Evolutionary conservation across 2,329 filamentous ascomycete species (phyloP).

Genomic region (Fusarium pseudograminearum): DNA sequence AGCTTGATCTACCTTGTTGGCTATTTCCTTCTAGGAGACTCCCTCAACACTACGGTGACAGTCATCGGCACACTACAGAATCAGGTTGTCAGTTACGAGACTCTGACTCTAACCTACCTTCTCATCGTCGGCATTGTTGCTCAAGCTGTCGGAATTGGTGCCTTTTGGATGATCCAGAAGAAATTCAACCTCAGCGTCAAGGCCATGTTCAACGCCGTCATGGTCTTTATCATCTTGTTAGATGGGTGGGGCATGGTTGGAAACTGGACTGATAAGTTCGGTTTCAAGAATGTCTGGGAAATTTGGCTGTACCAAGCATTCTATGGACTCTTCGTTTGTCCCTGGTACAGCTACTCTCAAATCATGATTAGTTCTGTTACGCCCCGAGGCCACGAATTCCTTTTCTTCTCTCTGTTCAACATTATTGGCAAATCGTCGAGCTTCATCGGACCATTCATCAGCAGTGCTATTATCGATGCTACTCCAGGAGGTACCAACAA

Average conservation of each 20-base stretch:
- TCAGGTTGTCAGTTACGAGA: conserved; percentile 72
- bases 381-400: conserved; percentile 74
- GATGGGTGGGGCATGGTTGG: conserved; percentile 63
- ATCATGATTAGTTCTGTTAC: conserved; percentile 79
- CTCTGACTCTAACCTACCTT: conserved; percentile 73
- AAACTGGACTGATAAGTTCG: conserved; percentile 59
- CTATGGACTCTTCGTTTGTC: conserved; percentile 75
- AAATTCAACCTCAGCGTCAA: conserved; percentile 71
- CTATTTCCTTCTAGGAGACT: conserved; percentile 78
- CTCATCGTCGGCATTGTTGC: conserved; percentile 74
- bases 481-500: conserved; percentile 65
- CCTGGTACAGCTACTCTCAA: conserved; percentile 78
- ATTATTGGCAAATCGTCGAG: conserved; percentile 76
- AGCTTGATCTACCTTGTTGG: conserved; percentile 73
- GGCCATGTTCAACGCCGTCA: conserved; percentile 75
- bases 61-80: conserved; percentile 76
- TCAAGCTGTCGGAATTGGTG: conserved; percentile 71
- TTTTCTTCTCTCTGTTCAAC: conserved; percentile 77
- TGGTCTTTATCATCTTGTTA: conserved; percentile 70
- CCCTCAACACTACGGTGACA: conserved; percentile 76
- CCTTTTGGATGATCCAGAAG: conserved; percentile 72
- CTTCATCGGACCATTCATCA: conserved; percentile 77
- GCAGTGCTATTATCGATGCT: conserved; percentile 75
- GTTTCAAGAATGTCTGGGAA: conserved; percentile 61
- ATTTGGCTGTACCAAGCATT: conserved; percentile 63